Evolutionary conservation across 495 filamentous ascomycete genomes (phyloP), one percentile per base, ranked within the genome.

Genomic region (Evernia prunastri): DNA sequence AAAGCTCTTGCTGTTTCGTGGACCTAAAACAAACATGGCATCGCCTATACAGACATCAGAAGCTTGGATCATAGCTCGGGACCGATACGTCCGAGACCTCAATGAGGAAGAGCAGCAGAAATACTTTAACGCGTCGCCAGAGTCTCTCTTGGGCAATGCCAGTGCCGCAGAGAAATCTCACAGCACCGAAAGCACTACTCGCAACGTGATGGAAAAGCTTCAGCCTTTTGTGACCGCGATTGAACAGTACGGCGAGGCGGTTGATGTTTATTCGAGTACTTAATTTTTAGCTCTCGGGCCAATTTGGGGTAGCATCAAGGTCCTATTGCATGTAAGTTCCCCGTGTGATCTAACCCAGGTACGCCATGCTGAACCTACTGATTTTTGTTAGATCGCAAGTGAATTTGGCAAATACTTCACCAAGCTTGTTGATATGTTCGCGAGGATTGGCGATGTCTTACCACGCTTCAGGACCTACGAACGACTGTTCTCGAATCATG

Each of bases 241-340:
- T 17, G 70, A 72, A 18, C 69, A 75, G 15, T 80, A 79, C 63
- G 76, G 78, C 11, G 66, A 68, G 49, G 75, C 74, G 13, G 40
- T 79, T 0, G 74, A 80, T 68, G 70, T 75, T 8, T 70, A 71
- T 53, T 57, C 73, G 1, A 77, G 76, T 56, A 66, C 73, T 2
- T 73, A 67, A 27, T 63, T 76, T 17, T 42, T 72, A 4, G 68
- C 75, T 11, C 49, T 80, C 29, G 65, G 70, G n/a, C 75, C 77
- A 8, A 63, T 81, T 17, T 80, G 77, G 78, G 78, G 77, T 0
- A 74, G 75, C 31, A 60, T 80, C 23, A 56, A 75, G 39, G 71
- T 81, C 13, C 51, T 79, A 31, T 60, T 81, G 1, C 73, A 76
- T 47, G 69, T 76, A 37, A 29, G 39, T 18, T 17, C 0, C 1